phyloP scores from a whole-genome alignment of 768 basidiomycete species.

The Russula ochroleuca region DNA sequence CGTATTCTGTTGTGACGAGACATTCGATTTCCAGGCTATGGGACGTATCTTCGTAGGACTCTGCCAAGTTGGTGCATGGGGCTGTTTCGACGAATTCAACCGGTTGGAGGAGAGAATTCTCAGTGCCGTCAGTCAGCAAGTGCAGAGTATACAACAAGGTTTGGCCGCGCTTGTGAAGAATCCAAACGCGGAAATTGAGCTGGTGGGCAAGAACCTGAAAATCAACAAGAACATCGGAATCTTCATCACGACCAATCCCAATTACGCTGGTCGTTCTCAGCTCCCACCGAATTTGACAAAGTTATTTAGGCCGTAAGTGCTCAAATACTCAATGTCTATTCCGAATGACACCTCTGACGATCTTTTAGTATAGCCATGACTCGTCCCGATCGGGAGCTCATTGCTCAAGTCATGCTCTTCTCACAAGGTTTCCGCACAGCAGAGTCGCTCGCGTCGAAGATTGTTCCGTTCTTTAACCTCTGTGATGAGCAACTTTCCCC shows the following conservation, averaged over 20 bases:
- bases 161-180: conserved; percentile 78
- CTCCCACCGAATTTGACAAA: conserved; percentile 86
- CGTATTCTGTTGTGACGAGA: conserved; percentile 99
- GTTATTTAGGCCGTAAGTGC: conserved; percentile 82
- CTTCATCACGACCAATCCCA: conserved; percentile 98
- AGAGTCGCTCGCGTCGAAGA: conserved; percentile 94
- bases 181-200: conserved; percentile 85
- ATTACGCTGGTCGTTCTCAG: conserved; percentile 95
- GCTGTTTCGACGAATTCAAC: conserved; percentile 97
- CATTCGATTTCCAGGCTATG: conserved; percentile 99
- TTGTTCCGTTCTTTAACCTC: conserved; percentile 98
- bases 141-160: conserved; percentile 97
- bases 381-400: conserved; percentile 94
- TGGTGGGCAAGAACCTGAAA: conserved; percentile 91
- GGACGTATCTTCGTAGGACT: conserved; percentile 98
- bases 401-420: conserved; percentile 99
- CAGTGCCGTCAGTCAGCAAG: conserved; percentile 97
- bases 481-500: conserved; percentile 96
- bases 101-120: conserved; percentile 96
- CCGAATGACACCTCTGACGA: neutral
- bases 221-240: conserved; percentile 97
- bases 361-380: conserved; percentile 93
- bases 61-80: conserved; percentile 99
- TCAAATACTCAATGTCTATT: conserved; percentile 33
- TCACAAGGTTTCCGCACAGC: conserved; percentile 99